Evolutionary conservation across 768 basidiomycete species (phyloP), one percentile per base, ranked within the genome.

Genomic region (Lactifluus volemus): DNA sequence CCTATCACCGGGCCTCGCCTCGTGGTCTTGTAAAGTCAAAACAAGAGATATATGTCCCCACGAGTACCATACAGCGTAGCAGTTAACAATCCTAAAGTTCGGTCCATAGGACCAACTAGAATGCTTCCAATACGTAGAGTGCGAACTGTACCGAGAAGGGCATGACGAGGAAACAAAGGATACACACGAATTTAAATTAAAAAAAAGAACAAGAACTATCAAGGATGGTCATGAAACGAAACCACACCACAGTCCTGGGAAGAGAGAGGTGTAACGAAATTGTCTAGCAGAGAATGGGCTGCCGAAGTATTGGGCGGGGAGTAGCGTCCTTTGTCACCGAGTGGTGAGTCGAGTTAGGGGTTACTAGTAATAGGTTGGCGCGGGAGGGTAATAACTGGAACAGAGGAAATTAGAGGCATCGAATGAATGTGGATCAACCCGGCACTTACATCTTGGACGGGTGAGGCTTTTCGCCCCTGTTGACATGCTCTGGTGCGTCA

Each of bases 401-500:
- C 14, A 15, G 39, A 11, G 25, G 41, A 8, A 29, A 17, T 29
- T n/a, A 11, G 47, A 6, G 5, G 19, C 34, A 21, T 10, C 19
- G 12, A 21, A 17, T 12, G 32, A 30, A n/a, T 4, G 8, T 30
- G 17, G 3, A 56, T 19, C 10, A 45, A 21, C 5, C 1, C 7
- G 38, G 45, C 36, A 56, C 60, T 52, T 52, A 61, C 55, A 3
- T 5, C n/a, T 30, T 21, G 12, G 38, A 48, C 21, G 54, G 49
- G 9, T 55, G 44, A 11, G 19, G n/a, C 11, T 44, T 30, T 8
- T 19, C 19, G 5, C 25, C 45, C 45, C 45, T 47, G 45, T 12
- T 21, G 10, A 47, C 21, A 14, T 8, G 21, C 10, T 25, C 21
- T 15, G 4, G n/a, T n/a, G 9, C 69, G 25, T 68, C 68, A 49